Percentiles rank a stretch among this genome's conserved stretches.
Evolutionary conservation across 2,329 filamentous ascomycete genomes (phyloP).

Genomic region (Periconia sp.): DNA sequence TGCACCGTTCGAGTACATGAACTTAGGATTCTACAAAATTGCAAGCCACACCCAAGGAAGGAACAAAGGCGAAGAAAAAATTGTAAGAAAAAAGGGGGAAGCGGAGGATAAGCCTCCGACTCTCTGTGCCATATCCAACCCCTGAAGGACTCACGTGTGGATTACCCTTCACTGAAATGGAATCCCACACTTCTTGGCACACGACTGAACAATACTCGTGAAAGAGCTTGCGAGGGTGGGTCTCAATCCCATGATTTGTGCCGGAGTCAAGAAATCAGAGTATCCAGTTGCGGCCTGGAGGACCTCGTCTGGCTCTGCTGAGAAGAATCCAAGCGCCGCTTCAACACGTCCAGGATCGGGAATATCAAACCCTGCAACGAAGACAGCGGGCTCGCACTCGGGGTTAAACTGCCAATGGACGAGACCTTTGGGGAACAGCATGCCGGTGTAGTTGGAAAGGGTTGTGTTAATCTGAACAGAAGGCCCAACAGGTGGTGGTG

Average conservation of each 20-base stretch:
- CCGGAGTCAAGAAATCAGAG: slow-evolving; percentile 18
- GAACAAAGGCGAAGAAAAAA: no score
- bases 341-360: slow-evolving; percentile 40
- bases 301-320: slow-evolving; percentile 18
- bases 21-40: no score
- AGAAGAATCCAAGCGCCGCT: slow-evolving; percentile 38
- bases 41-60: no score
- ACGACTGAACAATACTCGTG: slow-evolving; percentile 17
- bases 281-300: slow-evolving; percentile 15
- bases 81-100: no score
- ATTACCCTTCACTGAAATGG: not conserved
- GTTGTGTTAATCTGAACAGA: slow-evolving; percentile 37
- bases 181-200: slow-evolving; percentile 23
- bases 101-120: no score
- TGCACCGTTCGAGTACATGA: no score
- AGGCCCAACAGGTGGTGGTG: slow-evolving; percentile 18
- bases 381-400: slow-evolving; percentile 43
- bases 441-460: slow-evolving; percentile 41
- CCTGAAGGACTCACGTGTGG: no score
- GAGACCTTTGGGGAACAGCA: slow-evolving; percentile 42
- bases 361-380: slow-evolving; percentile 41
- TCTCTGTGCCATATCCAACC: no score
- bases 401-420: slow-evolving; percentile 48
- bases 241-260: slow-evolving; percentile 14
- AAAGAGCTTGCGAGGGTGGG: slow-evolving; percentile 18